These are phyloP conservation scores for Apiotrichum siamense DNA, from an alignment of 1,284 basidiomycete species.

Conservation along the genomic window DNA sequence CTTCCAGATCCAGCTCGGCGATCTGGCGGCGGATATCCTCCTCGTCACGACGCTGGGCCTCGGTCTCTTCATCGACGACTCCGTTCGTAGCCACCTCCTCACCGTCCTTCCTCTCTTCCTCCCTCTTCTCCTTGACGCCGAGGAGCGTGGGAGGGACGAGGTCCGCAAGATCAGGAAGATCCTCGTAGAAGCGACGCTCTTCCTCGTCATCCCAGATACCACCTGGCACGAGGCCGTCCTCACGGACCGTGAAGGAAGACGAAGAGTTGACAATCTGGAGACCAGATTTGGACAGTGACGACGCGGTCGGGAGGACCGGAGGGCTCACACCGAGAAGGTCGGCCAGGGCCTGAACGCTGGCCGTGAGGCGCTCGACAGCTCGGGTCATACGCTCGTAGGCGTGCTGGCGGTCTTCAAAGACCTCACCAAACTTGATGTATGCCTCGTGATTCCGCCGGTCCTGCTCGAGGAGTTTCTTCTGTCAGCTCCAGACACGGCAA, in stretches of 20 bases:
- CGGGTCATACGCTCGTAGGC: slow-evolving; percentile 98
- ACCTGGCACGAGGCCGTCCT: slow-evolving; percentile 56
- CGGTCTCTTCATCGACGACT: slow-evolving; percentile 17
- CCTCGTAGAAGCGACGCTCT: slow-evolving; percentile 89
- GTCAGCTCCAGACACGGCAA: not conserved
- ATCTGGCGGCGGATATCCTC: slow-evolving; percentile 51
- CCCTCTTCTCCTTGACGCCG: slow-evolving; percentile 61
- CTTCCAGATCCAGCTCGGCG: slow-evolving; percentile 35
- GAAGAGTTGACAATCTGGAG: slow-evolving; percentile 50
- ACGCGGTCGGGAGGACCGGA: slow-evolving; percentile 71
- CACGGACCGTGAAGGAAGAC: slow-evolving; percentile 52
- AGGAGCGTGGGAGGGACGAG: slow-evolving; percentile 82
- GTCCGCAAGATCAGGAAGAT: slow-evolving; percentile 82
- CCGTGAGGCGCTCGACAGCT: slow-evolving; percentile 81
- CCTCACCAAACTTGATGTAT: slow-evolving; percentile 96
- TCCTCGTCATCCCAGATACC: slow-evolving; percentile 99
- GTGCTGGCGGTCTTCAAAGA: slow-evolving; percentile 98
- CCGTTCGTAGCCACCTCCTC: slow-evolving; percentile 19
- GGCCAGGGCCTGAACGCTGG: slow-evolving; percentile 81
- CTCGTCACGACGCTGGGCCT: slow-evolving; percentile 46
- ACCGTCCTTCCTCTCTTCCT: slow-evolving; percentile 30
- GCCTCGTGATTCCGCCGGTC: slow-evolving; percentile 95
- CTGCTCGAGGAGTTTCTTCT: slow-evolving; percentile 86
- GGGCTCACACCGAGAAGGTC: slow-evolving; percentile 77
- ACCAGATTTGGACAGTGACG: slow-evolving; percentile 47